Evolutionary conservation across 2,329 filamentous ascomycete genomes (phyloP).

Genomic region (Penicillium sp.): DNA sequence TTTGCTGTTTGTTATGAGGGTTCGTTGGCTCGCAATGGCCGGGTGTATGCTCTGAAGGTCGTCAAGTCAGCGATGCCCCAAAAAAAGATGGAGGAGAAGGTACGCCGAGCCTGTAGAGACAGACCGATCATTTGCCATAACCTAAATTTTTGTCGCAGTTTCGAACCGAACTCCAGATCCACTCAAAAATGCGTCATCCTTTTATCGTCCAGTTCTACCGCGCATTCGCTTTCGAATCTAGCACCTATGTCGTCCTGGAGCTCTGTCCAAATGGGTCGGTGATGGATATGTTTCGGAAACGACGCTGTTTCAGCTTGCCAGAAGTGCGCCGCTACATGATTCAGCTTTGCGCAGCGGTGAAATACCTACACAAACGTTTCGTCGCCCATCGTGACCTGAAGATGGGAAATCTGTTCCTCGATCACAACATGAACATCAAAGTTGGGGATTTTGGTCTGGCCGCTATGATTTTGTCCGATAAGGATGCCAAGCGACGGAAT

Average conservation of each 20-base stretch:
- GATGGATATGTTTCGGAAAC: conserved; percentile 94
- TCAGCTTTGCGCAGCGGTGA: conserved; percentile 93
- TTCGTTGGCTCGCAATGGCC: conserved; percentile 41
- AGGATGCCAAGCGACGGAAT: conserved; percentile 80
- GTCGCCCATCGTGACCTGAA: conserved; percentile 97
- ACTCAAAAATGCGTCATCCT: conserved; percentile 94
- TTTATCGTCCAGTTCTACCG: conserved; percentile 95
- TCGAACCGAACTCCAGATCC: conserved; percentile 86
- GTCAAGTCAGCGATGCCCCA: conserved; percentile 50
- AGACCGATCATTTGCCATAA: not conserved
- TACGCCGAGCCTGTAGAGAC: conserved; percentile 16
- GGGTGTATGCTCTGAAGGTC: conserved; percentile 50
- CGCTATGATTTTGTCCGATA: conserved; percentile 84
- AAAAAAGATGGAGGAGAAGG: conserved; percentile 54
- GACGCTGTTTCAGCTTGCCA: conserved; percentile 85
- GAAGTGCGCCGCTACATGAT: conserved; percentile 92
- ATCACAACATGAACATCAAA: conserved; percentile 94
- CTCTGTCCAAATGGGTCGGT: conserved; percentile 93
- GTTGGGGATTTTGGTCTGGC: conserved; percentile 96
- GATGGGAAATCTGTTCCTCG: conserved; percentile 96
- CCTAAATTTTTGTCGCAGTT: conserved; percentile 48
- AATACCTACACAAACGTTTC: conserved; percentile 93
- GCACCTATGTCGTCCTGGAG: conserved; percentile 91
- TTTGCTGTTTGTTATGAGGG: conserved; percentile 53
- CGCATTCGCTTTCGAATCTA: conserved; percentile 84